Base-by-base conservation (phyloP, 495 filamentous ascomycete genomes). In the Halenospora varia region DNA sequence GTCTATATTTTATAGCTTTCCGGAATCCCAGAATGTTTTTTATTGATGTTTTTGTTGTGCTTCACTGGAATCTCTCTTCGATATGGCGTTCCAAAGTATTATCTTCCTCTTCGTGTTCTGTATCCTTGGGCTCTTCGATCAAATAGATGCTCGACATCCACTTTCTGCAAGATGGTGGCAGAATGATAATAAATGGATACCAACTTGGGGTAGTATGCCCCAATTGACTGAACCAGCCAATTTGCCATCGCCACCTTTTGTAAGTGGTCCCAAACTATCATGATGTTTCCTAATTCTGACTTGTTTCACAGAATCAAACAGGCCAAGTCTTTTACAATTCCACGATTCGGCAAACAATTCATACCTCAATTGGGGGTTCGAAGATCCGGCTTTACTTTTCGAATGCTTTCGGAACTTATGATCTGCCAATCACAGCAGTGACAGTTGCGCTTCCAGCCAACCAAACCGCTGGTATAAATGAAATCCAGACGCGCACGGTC, bases 331-430 rank as follows among this genome's bases (percentile, higher is more conserved):
- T 58, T 47, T 26, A 26, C 26, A 81, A 85, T 56, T 76, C 82
- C 20, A 88, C 86, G 2, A 71, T 88, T 53, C 82, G 86, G 6
- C 85, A 88, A 65, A 89, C 85, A 0, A 64, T 88, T 4, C 80
- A 82, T 49, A 65, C 86, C 29, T 80, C 82, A 2, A 72, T 87
- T 18, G 77, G 74, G 2, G 72, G 77, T 9, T 66, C 77, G 18
- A 74, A 77, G 23, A 73, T 88, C 47, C 81, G 86, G 15, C 64
- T 90, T 39, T 82, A 82, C 51, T 73, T 89, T 44, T 85, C 81
- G 50, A 90, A 90, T 68, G 78, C 81, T 2, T 88, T 89, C 51
- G 86, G 86, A 8, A 66, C n/a, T 11, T 1, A 10, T 49, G 76
- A 83, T 64, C 70, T 89, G 2, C 77, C 80, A 29, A 82, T 91